A percentile compares a stretch with the other conserved stretches of the same genome.
Conservation (phyloP, 2,329 filamentous ascomycete genomes). For the Pseudocercospora cruenta region DNA sequence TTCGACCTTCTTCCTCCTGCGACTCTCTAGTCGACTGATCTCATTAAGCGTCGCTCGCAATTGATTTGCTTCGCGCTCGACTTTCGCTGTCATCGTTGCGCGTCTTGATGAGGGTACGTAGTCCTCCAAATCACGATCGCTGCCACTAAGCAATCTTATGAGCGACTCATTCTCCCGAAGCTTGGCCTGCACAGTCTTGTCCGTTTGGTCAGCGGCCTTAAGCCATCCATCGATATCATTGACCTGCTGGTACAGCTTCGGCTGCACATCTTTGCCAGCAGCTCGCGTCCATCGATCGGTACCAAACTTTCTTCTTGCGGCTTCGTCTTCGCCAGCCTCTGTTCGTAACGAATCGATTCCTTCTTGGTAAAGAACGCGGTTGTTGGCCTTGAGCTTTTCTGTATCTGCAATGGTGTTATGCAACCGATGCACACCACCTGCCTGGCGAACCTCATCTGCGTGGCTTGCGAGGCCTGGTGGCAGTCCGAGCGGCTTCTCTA, state of each 20-base stretch:
- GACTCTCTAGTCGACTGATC: slow-evolving; percentile 77
- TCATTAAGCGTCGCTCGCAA: slow-evolving; percentile 84
- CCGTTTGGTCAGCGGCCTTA: slow-evolving; percentile 68
- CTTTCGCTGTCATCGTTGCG: slow-evolving; percentile 75
- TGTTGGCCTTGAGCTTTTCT: slow-evolving; percentile 81
- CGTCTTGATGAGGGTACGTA: slow-evolving; percentile 86
- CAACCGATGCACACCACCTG: slow-evolving; percentile 78
- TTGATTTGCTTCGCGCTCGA: slow-evolving; percentile 77
- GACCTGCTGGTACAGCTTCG: slow-evolving; percentile 74
- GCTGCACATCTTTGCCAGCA: slow-evolving; percentile 69
- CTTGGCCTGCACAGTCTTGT: slow-evolving; percentile 75
- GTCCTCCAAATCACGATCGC: slow-evolving; percentile 79
- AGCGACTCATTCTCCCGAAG: slow-evolving; percentile 74
- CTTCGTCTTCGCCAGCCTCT: slow-evolving; percentile 82
- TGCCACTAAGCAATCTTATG: slow-evolving; percentile 74
- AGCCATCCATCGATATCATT: slow-evolving; percentile 87
- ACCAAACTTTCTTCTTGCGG: slow-evolving; percentile 75
- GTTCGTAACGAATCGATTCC: slow-evolving; percentile 75
- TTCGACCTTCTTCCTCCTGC: slow-evolving; percentile 78
- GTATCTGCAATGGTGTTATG: slow-evolving; percentile 84
- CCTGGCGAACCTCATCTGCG: slow-evolving; percentile 90
- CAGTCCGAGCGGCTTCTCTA: slow-evolving; percentile 91
- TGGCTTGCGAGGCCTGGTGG: slow-evolving; percentile 85
- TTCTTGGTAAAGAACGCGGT: slow-evolving; percentile 79
- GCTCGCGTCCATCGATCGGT: slow-evolving; percentile 81